These are phyloP conservation scores for Stramenopiles sp. DNA, from an alignment of 352 stramenopile genomes.

Conservation along the genomic window DNA sequence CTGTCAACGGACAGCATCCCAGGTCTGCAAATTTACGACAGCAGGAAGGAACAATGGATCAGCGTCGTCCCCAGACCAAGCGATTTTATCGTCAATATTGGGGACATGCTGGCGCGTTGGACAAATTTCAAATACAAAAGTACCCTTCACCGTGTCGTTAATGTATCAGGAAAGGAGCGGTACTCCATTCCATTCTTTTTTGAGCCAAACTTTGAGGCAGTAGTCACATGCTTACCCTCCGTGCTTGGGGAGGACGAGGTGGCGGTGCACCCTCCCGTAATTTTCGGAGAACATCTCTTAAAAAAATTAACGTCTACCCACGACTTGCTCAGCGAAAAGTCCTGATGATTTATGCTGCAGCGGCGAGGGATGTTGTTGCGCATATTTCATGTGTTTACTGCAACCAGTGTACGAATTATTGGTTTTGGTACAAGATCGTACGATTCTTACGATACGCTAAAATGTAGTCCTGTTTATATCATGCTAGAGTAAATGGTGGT, in stretches of 20 bases:
- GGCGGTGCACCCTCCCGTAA: not conserved
- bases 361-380: too few species aligned
- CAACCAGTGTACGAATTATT: too few species aligned
- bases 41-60: slow-evolving; percentile 18
- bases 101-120: slow-evolving; percentile 32
- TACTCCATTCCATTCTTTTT: slow-evolving; percentile 8
- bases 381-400: too few species aligned
- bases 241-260: not conserved
- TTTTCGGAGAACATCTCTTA: slow-evolving; percentile 5
- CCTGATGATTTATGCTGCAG: not conserved
- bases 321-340: not conserved
- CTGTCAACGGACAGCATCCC: slow-evolving; percentile 28
- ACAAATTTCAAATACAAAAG: slow-evolving; percentile 24
- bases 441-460: too few species aligned
- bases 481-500: too few species aligned
- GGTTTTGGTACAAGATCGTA: too few species aligned
- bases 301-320: not conserved
- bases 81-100: slow-evolving; percentile 33
- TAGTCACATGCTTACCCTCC: not conserved
- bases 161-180: not conserved
- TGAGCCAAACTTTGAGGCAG: slow-evolving; percentile 3
- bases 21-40: not conserved
- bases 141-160: slow-evolving; percentile 31
- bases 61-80: slow-evolving; percentile 24
- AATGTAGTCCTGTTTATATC: too few species aligned